A percentile compares a stretch with the other conserved stretches of the same genome.
Evolutionary conservation across 208 protist species (phyloP).

Genomic region (Trypanosoma scelopori): DNA sequence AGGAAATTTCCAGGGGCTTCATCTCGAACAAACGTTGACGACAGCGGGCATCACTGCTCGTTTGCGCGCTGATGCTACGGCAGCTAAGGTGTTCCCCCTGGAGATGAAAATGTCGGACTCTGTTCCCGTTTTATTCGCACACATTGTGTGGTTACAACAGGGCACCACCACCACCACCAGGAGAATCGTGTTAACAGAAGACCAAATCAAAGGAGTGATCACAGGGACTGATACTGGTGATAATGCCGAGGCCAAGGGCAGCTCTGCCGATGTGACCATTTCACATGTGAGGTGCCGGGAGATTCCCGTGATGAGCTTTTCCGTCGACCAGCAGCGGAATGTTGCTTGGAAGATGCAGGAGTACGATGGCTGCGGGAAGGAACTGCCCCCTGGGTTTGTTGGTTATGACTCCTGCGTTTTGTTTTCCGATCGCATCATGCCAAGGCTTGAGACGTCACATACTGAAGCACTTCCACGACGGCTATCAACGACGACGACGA

Average conservation of each 20-base stretch:
- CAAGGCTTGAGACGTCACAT: background rate
- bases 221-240: background rate
- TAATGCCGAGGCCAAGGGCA: background rate
- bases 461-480: background rate
- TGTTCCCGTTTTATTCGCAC: conserved; percentile 18
- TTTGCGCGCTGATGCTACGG: background rate
- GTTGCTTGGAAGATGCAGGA: background rate
- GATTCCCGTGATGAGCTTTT: conserved; percentile 3
- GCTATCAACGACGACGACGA: too few species aligned
- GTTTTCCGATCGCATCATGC: conserved; percentile 9
- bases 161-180: background rate
- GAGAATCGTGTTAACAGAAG: too few species aligned
- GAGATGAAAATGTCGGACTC: background rate
- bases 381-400: conserved; percentile 9
- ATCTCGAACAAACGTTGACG: conserved; percentile 7
- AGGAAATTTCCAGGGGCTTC: background rate
- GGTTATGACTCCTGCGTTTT: conserved; percentile 2
- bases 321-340: background rate
- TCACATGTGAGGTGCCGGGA: background rate
- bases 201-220: too few species aligned
- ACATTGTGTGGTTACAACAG: conserved; percentile 6
- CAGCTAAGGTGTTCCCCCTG: background rate
- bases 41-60: background rate
- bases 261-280: background rate
- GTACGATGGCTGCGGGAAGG: background rate